Percentiles rank a stretch among this genome's conserved stretches.
These are phyloP conservation scores for Moniliophthora roreri DNA, from an alignment of 1,284 basidiomycete genomes.

Conservation along the genomic window DNA sequence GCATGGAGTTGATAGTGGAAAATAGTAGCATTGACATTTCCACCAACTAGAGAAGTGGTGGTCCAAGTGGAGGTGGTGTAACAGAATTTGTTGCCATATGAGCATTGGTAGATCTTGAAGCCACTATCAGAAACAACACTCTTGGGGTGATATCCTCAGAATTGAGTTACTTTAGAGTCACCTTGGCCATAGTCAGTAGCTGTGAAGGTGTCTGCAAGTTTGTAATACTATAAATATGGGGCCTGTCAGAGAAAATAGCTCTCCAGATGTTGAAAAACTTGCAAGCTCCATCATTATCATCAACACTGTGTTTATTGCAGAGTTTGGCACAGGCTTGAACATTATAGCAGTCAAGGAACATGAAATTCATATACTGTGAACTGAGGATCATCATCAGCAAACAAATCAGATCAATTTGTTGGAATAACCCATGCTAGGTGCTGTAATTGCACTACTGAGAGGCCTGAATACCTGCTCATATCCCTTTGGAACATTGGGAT, in stretches of 20 bases:
- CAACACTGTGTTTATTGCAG: slow-evolving; percentile 25
- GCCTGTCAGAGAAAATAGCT: slow-evolving; percentile 21
- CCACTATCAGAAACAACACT: slow-evolving; percentile 16
- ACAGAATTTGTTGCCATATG: slow-evolving; percentile 24
- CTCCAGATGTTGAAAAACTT: slow-evolving; percentile 29
- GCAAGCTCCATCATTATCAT: slow-evolving; percentile 25
- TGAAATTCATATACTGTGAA: slow-evolving; percentile 26
- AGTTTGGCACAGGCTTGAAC: slow-evolving; percentile 23
- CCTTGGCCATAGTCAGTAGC: slow-evolving; percentile 25
- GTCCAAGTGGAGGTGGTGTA: slow-evolving; percentile 26
- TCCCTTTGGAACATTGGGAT: slow-evolving; percentile 17
- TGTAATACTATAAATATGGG: slow-evolving; percentile 23
- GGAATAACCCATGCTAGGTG: slow-evolving; percentile 15
- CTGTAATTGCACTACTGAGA: slow-evolving; percentile 18
- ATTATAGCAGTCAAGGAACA: slow-evolving; percentile 25
- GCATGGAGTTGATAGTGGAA: slow-evolving; percentile 29
- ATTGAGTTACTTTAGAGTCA: slow-evolving; percentile 21
- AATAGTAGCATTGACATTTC: slow-evolving; percentile 27
- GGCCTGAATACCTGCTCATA: slow-evolving; percentile 23
- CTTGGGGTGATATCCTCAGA: slow-evolving; percentile 21
- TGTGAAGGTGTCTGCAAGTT: slow-evolving; percentile 22
- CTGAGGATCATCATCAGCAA: not conserved
- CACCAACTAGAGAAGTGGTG: slow-evolving; percentile 23
- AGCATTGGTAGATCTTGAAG: slow-evolving; percentile 18
- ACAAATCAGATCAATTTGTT: not conserved